Evolutionary conservation across 768 basidiomycete genomes (phyloP).

Genomic region (Termitomyces sp.): DNA sequence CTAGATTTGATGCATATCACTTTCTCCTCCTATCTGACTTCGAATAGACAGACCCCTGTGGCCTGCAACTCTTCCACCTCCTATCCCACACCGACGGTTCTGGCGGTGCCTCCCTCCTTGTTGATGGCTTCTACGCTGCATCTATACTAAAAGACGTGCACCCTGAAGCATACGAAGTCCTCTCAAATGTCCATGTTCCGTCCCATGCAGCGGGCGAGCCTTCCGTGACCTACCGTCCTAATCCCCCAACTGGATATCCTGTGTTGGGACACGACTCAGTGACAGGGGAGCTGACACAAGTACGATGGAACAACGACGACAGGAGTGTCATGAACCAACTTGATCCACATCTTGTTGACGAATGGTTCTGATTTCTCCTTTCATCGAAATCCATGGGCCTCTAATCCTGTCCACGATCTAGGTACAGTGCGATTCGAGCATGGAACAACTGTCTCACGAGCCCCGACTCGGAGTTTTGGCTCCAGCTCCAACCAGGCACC

Average conservation of each 20-base stretch:
- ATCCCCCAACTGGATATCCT: slow-evolving; percentile 58
- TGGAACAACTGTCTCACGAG: slow-evolving; percentile 78
- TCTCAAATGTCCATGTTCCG: slow-evolving; percentile 65
- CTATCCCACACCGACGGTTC: slow-evolving; percentile 76
- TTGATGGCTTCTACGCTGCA: slow-evolving; percentile 93
- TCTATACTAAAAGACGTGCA: slow-evolving; percentile 68
- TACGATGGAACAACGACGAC: slow-evolving; percentile 95
- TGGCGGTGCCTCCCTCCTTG: slow-evolving; percentile 87
- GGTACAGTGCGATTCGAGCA: slow-evolving; percentile 74
- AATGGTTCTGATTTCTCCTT: slow-evolving; percentile 44
- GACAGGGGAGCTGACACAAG: slow-evolving; percentile 61
- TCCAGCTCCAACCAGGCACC: slow-evolving; percentile 83
- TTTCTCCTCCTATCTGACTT: neutral
- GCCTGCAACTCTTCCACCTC: slow-evolving; percentile 94
- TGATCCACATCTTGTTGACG: slow-evolving; percentile 55
- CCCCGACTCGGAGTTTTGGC: slow-evolving; percentile 87
- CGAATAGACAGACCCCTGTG: slow-evolving; percentile 81
- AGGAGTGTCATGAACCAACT: slow-evolving; percentile 72
- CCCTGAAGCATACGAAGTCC: slow-evolving; percentile 62
- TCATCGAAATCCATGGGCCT: neutral
- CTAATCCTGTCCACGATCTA: slow-evolving; percentile 16
- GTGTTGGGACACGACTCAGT: slow-evolving; percentile 61
- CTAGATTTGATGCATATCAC: slow-evolving; percentile 14
- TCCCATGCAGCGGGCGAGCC: slow-evolving; percentile 88
- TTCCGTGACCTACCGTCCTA: slow-evolving; percentile 48